Evolutionary conservation across 768 basidiomycete genomes (phyloP), one percentile per base, ranked within the genome.

Genomic region (Tremella mesenterica): DNA sequence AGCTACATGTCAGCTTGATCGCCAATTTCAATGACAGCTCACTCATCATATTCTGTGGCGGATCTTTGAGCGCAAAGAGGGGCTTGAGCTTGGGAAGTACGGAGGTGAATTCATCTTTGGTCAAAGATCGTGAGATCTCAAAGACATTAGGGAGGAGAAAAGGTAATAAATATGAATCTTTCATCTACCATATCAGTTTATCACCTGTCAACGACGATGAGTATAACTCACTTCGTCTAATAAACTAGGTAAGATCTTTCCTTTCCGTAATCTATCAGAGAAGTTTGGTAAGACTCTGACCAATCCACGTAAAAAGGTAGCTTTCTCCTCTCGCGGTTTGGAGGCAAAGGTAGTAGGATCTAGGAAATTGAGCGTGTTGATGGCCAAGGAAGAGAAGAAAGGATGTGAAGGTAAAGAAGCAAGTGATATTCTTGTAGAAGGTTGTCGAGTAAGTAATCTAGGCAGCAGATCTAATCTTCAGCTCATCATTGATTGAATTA

Each of bases 141-240:
- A 99, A 93, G 13, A 97, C 86, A 73, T 95, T 95, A 6, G 95
- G 95, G 9, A 99, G 77, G 58, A 99, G 86, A 73, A 93, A 92
- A 10, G 95, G 95, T 52, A 99, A 76, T 3, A 99, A 80, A 63
- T 88, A 83, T 3, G 80, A 83, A 66, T 99, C 95, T 78, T 96
- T 93, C 71, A 73, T 73, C 72, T 74, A 54, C 30, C 20, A 13
- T 31, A 1, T 4, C 14, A 1, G 5, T 30, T 9, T 2, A 13
- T 49, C 43, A 59, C 48, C 46, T 14, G 29, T 13, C 8, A 20
- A 13, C 18, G 21, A 41, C 13, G 18, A 13, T 31, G 18, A 28
- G 18, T 36, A 20, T 10, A 0, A 61, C 75, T n/a, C 48, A 90
- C 89, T 79, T 97, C 93, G 75, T 97, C 95, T 10, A 99, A 76